Conservation (phyloP, 768 basidiomycete species). For the Boletus sensibilis region DNA sequence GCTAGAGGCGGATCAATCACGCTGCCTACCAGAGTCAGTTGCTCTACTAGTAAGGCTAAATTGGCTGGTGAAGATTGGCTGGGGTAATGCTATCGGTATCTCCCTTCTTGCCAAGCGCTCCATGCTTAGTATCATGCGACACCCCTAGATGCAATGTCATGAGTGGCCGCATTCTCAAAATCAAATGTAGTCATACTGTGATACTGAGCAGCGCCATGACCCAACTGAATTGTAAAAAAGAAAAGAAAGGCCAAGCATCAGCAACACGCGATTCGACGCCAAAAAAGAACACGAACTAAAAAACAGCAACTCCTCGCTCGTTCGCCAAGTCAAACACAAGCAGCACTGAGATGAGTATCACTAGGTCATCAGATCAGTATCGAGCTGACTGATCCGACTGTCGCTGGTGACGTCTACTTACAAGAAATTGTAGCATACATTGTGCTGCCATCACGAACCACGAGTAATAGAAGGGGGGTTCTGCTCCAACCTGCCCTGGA, state of each 20-base stretch:
- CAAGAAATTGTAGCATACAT: constrained; percentile 6
- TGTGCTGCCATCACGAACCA: constrained; percentile 18
- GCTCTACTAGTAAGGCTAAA: constrained; percentile 2
- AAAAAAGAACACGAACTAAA: constrained; percentile 11
- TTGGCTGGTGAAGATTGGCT: constrained; percentile 9
- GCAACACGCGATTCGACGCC: neutral
- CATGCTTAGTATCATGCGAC: constrained; percentile 25
- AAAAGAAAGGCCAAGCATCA: neutral
- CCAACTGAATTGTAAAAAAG: constrained; percentile 12
- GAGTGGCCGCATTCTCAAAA: neutral
- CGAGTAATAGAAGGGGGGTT: constrained; percentile 20
- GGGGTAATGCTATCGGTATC: neutral
- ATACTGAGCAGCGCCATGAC: constrained; percentile 8
- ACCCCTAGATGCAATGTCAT: constrained; percentile 16
- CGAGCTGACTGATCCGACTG: neutral
- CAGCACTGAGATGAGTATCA: neutral
- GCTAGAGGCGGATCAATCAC: neutral
- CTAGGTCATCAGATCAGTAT: constrained; percentile 1
- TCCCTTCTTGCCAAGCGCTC: constrained; percentile 15
- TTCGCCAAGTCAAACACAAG: neutral
- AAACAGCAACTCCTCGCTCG: neutral
- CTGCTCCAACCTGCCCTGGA: constrained; percentile 17
- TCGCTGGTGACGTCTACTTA: constrained; percentile 3
- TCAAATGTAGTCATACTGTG: constrained; percentile 5
- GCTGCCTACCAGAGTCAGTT: neutral